These are phyloP conservation scores for Yarrowia divulgata DNA, from an alignment of 805 yeast genomes.

Conservation along the genomic window DNA sequence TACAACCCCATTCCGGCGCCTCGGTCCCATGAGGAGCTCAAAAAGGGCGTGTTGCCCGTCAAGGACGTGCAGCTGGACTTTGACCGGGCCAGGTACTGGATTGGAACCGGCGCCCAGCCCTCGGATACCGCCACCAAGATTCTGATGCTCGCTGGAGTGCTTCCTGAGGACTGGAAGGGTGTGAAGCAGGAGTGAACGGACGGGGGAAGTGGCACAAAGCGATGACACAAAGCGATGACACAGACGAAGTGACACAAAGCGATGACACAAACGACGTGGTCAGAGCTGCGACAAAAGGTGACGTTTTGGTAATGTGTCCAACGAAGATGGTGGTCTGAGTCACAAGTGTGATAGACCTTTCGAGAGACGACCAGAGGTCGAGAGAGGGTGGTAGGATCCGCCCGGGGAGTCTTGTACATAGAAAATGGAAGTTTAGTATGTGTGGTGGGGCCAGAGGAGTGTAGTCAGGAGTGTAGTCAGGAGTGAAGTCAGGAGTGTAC, in stretches of 20 bases:
- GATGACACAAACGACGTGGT: too few species aligned
- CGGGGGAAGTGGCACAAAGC: too few species aligned
- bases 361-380: too few species aligned
- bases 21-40: slow-evolving; percentile 65
- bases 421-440: slow-evolving; percentile 5
- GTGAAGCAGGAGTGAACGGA: too few species aligned
- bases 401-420: slow-evolving; percentile 16
- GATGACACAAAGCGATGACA: too few species aligned
- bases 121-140: slow-evolving; percentile 79
- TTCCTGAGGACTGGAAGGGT: slow-evolving; percentile 56
- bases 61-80: slow-evolving; percentile 88
- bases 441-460: neutral
- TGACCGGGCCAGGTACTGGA: slow-evolving; percentile 91
- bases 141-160: slow-evolving; percentile 71
- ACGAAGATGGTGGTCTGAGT: too few species aligned
- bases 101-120: slow-evolving; percentile 97
- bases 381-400: too few species aligned
- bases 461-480: too few species aligned
- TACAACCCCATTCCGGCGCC: slow-evolving; percentile 85
- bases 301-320: too few species aligned
- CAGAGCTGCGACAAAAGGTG: too few species aligned
- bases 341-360: too few species aligned
- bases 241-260: too few species aligned
- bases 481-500: neutral
- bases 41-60: slow-evolving; percentile 62